Percentiles rank a stretch among this genome's conserved stretches.
phyloP scores from a whole-genome alignment of 1,284 basidiomycete genomes.

The Sutorius eximius region DNA sequence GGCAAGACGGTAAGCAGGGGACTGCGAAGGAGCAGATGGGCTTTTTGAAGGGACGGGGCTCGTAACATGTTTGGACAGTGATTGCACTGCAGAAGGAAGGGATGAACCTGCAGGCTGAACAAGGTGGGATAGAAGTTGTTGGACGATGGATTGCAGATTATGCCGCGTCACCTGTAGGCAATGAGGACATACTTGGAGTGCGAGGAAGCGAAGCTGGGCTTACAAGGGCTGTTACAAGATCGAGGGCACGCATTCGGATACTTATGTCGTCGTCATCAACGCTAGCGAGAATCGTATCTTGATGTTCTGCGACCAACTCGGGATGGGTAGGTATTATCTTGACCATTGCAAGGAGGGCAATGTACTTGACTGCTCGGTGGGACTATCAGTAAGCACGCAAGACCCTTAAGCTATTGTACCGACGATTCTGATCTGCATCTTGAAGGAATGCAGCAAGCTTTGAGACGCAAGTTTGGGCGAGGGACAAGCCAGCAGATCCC shows the following conservation, averaged over 20 bases:
- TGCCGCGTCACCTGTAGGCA: slow-evolving; percentile 66
- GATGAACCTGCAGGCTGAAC: slow-evolving; percentile 58
- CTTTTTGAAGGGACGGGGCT: slow-evolving; percentile 42
- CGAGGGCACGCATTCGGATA: slow-evolving; percentile 93
- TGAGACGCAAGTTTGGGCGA: slow-evolving; percentile 89
- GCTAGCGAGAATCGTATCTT: slow-evolving; percentile 88
- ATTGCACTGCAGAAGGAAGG: slow-evolving; percentile 61
- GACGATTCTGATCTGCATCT: slow-evolving; percentile 94
- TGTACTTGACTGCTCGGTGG: slow-evolving; percentile 81
- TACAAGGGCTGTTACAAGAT: slow-evolving; percentile 92
- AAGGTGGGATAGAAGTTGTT: slow-evolving; percentile 85
- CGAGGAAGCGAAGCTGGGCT: slow-evolving; percentile 19
- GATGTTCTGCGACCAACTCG: slow-evolving; percentile 88
- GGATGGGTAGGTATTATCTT: slow-evolving; percentile 95
- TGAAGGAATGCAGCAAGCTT: slow-evolving; percentile 92
- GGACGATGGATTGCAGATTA: slow-evolving; percentile 87
- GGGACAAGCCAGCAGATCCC: slow-evolving; percentile 71
- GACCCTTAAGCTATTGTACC: slow-evolving; percentile 27
- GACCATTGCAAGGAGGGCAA: slow-evolving; percentile 90
- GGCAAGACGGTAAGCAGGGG: slow-evolving; percentile 80
- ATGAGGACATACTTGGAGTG: not conserved
- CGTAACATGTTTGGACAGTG: slow-evolving; percentile 52
- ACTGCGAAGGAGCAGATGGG: slow-evolving; percentile 55
- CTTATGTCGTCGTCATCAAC: slow-evolving; percentile 94
- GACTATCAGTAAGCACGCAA: slow-evolving; percentile 21